A percentile compares a stretch with the other conserved stretches of the same genome.
These are phyloP conservation scores for Yamadazyma phyllophila DNA, from an alignment of 805 yeast species.

Conservation along the genomic window DNA sequence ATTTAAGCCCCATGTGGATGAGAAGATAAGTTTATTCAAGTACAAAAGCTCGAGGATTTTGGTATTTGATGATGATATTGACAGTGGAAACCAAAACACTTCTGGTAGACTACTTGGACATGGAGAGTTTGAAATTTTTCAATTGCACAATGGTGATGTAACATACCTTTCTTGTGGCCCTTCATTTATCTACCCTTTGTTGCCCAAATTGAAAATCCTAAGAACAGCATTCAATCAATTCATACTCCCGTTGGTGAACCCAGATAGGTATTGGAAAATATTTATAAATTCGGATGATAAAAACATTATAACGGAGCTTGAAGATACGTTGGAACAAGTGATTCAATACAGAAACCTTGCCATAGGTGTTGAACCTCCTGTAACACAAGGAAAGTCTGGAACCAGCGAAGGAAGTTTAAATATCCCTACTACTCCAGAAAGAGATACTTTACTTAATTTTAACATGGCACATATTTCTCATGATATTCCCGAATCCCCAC, in stretches of 20 bases:
- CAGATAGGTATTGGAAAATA: constrained; percentile 72
- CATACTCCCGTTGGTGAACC: constrained; percentile 66
- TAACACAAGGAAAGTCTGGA: background rate
- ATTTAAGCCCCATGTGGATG: constrained; percentile 24
- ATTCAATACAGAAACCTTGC: constrained; percentile 41
- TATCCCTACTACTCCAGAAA: constrained; percentile 2
- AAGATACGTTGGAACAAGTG: constrained; percentile 36
- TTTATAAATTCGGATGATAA: constrained; percentile 33
- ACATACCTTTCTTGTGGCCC: constrained; percentile 64
- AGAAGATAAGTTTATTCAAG: constrained; percentile 35
- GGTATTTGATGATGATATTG: constrained; percentile 35
- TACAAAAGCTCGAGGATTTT: constrained; percentile 31
- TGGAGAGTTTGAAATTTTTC: constrained; percentile 60
- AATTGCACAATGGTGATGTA: constrained; percentile 54
- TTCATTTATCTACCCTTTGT: constrained; percentile 69
- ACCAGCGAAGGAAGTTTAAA: constrained; percentile 1
- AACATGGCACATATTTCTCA: constrained; percentile 19
- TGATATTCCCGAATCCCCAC: constrained; percentile 43
- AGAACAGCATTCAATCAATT: constrained; percentile 49
- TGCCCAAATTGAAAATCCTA: constrained; percentile 61
- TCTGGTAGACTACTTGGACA: constrained; percentile 55
- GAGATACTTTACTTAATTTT: constrained; percentile 8
- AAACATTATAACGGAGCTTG: constrained; percentile 25
- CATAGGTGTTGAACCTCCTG: constrained; percentile 10
- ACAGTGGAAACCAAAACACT: constrained; percentile 10